Base-by-base conservation (phyloP, 192 early-diverging fungal species). In the Umbelopsis sp. region DNA sequence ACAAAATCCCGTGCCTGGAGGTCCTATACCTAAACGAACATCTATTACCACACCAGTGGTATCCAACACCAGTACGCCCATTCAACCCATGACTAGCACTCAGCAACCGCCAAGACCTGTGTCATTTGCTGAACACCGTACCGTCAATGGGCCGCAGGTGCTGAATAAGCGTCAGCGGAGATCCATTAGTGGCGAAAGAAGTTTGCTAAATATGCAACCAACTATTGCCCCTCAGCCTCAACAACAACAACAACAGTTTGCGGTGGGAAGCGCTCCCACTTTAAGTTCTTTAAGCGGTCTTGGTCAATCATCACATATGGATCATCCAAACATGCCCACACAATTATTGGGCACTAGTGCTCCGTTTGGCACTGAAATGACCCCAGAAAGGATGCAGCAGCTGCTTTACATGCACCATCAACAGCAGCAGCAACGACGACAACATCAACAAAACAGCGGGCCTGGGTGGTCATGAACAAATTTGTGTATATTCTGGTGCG, bases 161-260 rank as follows among this genome's bases (percentile, higher is more conserved):
- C 15, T 73, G 0, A 66, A 66, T 55, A 73, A 73, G 30, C 49
- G 71, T 37, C 71, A 73, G 30, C 64, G 71, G 4, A 33, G 71
- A 61, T 61, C 55, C 2, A 61, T 61, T 4, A 61, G 55, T 30
- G 55, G 55, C 27, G 55, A 61, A 16, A 25, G 55, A n/a, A 61
- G 55, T 15, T 35, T 61, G 33, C 33, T 61, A 16, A 61, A 61
- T n/a, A 61, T 61, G 55, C 55, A 61, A 25, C 55, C 55, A 15
- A 8, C 55, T 18, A 61, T 61, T 35, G 55, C 55, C 4, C 55
- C 55, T 35, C 55, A 61, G 25, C 55, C 55, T 35, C 55, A 61
- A 35, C 37, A 41, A 41, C 37, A 41, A 10, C 37, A 41, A 6
- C 37, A 41, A 41, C 37, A 41, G 5, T 61, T 61, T 15, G 55